These are phyloP conservation scores for Dalbergia cultrata DNA, from an alignment of 306 rosid species.

Conservation along the genomic window DNA sequence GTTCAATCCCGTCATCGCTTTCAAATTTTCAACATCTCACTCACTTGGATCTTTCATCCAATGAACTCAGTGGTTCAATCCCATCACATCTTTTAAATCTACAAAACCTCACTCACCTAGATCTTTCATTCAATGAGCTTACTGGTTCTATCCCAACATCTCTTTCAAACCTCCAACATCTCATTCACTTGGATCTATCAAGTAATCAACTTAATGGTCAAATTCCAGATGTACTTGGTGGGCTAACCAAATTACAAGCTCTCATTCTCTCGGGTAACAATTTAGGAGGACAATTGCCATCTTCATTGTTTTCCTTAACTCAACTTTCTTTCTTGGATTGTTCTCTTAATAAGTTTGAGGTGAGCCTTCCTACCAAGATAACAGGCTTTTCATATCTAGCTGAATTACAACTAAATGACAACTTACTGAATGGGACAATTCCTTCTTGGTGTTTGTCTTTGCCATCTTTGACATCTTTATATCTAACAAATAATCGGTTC, in stretches of 20 bases:
- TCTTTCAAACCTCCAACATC: neutral
- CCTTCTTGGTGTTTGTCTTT: slow-evolving; percentile 30
- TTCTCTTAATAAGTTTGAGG: neutral
- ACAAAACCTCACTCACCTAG: no score
- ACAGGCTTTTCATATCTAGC: neutral
- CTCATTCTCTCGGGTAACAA: rapidly evolving
- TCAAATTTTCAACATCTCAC: no score
- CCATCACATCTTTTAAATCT: no score
- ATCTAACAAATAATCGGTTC: slow-evolving; percentile 7
- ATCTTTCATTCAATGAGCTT: no score
- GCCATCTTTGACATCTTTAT: neutral
- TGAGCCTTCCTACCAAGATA: neutral
- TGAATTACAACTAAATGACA: neutral
- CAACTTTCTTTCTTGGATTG: neutral
- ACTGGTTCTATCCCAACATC: neutral
- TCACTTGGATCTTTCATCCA: no score
- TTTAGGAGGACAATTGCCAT: neutral
- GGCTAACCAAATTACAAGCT: neutral
- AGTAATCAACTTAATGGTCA: neutral
- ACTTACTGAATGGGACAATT: neutral
- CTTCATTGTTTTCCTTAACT: neutral
- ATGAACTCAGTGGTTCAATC: no score
- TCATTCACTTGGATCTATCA: slow-evolving; percentile 3
- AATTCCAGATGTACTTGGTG: neutral
- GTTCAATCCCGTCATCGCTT: neutral